phyloP scores from a whole-genome alignment of 371 early-diverging fungal genomes.

The Mucor plumbeus region DNA sequence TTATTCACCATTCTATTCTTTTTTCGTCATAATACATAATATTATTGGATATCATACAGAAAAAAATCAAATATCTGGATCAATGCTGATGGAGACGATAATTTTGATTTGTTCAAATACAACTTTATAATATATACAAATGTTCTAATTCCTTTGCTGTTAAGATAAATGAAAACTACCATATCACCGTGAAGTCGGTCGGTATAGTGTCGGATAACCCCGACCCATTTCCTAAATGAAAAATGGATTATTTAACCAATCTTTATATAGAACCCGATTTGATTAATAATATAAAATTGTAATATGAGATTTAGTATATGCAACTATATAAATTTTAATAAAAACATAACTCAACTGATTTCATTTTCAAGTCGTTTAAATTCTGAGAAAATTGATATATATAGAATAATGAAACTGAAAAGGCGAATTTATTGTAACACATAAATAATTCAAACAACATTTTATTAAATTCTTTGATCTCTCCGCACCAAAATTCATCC shows the following conservation, averaged over 20 bases:
- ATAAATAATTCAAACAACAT: not conserved
- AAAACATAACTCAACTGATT: too few relatives aligned
- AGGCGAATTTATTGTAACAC: not conserved
- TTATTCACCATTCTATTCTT: conserved; percentile 15
- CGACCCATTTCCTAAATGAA: conserved; percentile 3
- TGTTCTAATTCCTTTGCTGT: not conserved
- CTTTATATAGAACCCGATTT: not conserved
- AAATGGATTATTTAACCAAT: not conserved
- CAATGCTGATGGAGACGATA: not conserved
- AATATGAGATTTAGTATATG: not conserved
- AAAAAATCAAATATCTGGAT: not conserved
- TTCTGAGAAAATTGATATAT: not conserved
- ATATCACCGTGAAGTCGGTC: conserved; percentile 6
- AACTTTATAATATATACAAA: not conserved
- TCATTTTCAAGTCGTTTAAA: too few relatives aligned
- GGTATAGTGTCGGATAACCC: not conserved
- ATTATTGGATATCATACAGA: not conserved
- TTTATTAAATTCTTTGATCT: conserved; percentile 4
- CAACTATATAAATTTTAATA: not conserved
- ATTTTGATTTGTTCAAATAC: not conserved
- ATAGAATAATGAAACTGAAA: not conserved
- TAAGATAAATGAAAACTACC: not conserved
- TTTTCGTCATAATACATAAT: not conserved
- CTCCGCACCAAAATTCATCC: conserved; percentile 9
- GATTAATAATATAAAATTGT: not conserved